phyloP scores from a whole-genome alignment of 345 rosid species.

The Abelmoschus esculentus region DNA sequence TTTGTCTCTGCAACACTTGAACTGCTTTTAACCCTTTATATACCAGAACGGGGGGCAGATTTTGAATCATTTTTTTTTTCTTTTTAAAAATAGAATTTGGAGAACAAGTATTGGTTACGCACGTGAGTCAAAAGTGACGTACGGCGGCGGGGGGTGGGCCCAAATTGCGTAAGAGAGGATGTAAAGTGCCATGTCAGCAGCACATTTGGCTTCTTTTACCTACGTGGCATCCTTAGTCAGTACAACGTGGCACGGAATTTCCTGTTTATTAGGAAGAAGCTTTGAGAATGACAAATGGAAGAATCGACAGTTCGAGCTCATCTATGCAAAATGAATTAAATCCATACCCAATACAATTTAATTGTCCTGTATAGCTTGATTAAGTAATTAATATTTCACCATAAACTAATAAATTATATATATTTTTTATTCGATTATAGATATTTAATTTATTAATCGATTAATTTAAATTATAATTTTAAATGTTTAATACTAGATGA shows the following conservation, averaged over 20 bases:
- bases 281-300: background rate
- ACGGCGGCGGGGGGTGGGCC: constrained; percentile 31
- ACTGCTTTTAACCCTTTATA: background rate
- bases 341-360: too few species aligned
- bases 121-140: constrained; percentile 34
- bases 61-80: background rate
- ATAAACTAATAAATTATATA: too few species aligned
- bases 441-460: too few species aligned
- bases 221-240: constrained; percentile 5
- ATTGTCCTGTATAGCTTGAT: too few species aligned
- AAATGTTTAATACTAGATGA: too few species aligned
- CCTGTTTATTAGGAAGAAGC: background rate
- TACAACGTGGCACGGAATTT: background rate
- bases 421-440: too few species aligned
- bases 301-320: background rate
- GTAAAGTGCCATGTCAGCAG: background rate
- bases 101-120: background rate
- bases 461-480: too few species aligned
- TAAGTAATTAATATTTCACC: background rate
- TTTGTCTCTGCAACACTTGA: constrained; percentile 1
- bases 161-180: background rate
- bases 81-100: background rate
- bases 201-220: background rate
- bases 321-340: too few species aligned
- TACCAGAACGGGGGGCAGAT: background rate